A percentile compares a stretch with the other conserved stretches of the same genome.
Conservation (phyloP, 805 yeast species). For the Isabelozyma rhagii region DNA sequence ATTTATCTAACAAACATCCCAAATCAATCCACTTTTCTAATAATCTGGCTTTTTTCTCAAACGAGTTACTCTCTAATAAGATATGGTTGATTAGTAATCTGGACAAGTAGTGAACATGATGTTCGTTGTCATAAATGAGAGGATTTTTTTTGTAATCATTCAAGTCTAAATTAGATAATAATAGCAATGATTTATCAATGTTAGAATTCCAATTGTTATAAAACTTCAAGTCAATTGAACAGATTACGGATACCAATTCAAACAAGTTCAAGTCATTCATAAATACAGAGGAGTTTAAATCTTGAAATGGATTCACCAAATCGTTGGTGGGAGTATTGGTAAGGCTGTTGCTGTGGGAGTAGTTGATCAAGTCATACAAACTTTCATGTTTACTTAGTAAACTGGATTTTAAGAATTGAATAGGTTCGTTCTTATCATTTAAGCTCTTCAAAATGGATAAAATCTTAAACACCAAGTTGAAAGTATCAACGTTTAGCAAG, state of each 20-base stretch:
- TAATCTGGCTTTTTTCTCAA: slow-evolving; percentile 57
- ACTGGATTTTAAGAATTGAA: slow-evolving; percentile 50
- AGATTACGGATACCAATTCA: slow-evolving; percentile 60
- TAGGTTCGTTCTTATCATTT: slow-evolving; percentile 23
- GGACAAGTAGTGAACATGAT: slow-evolving; percentile 75
- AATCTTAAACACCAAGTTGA: slow-evolving; percentile 48
- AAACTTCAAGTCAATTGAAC: slow-evolving; percentile 63
- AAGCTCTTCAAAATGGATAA: slow-evolving; percentile 49
- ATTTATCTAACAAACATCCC: slow-evolving; percentile 70
- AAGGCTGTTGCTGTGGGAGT: neutral
- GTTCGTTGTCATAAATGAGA: slow-evolving; percentile 63
- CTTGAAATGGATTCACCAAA: slow-evolving; percentile 21
- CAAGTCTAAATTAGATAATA: slow-evolving; percentile 45
- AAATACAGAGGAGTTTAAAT: slow-evolving; percentile 45
- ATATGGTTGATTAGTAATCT: slow-evolving; percentile 67
- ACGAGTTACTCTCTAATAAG: slow-evolving; percentile 43
- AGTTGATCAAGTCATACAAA: slow-evolving; percentile 26
- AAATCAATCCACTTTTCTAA: slow-evolving; percentile 81
- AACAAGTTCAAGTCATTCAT: slow-evolving; percentile 48
- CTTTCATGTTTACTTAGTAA: slow-evolving; percentile 50
- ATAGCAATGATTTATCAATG: slow-evolving; percentile 70
- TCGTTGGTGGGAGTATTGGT: slow-evolving; percentile 1
- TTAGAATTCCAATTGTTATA: slow-evolving; percentile 75
- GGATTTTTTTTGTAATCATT: slow-evolving; percentile 61
- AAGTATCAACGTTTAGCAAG: slow-evolving; percentile 54